Conservation (phyloP, 2,329 filamentous ascomycete genomes). For the Colletotrichum sp. region DNA sequence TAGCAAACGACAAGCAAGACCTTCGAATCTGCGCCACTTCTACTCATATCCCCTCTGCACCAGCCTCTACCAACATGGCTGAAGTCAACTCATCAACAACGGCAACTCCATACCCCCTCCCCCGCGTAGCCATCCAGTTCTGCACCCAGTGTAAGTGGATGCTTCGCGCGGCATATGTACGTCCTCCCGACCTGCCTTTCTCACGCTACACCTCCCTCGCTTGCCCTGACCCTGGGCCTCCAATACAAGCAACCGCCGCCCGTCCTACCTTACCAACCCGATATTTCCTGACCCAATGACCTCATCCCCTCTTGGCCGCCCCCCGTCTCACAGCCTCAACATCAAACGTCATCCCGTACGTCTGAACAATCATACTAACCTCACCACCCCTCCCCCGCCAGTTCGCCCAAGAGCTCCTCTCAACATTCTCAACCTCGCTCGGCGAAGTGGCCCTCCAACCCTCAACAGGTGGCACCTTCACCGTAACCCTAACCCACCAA, state of each 20-base stretch:
- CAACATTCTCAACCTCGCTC: slow-evolving; percentile 83
- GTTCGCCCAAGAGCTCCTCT: slow-evolving; percentile 95
- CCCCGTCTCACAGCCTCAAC: not conserved
- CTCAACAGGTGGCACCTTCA: slow-evolving; percentile 82
- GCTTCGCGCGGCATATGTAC: slow-evolving; percentile 83
- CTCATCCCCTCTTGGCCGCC: not conserved
- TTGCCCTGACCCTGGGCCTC: not conserved
- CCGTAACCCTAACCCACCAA: slow-evolving; percentile 65
- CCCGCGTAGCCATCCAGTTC: slow-evolving; percentile 85
- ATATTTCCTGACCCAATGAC: not conserved
- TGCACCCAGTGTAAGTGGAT: slow-evolving; percentile 97
- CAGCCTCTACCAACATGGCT: not conserved
- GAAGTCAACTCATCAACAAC: not conserved
- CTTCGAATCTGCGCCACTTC: not conserved
- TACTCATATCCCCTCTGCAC: not conserved
- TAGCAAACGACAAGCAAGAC: not conserved
- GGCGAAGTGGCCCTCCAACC: slow-evolving; percentile 91
- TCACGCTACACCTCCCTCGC: not conserved
- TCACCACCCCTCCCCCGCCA: slow-evolving; percentile 37
- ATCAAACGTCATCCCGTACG: not conserved
- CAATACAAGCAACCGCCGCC: not conserved
- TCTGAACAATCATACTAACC: not conserved
- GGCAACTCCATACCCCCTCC: slow-evolving; percentile 46
- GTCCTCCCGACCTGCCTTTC: slow-evolving; percentile 28
- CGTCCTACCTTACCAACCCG: not conserved